These are phyloP conservation scores for Leishmania tropica DNA, from an alignment of 208 protist genomes.

Conservation along the genomic window DNA sequence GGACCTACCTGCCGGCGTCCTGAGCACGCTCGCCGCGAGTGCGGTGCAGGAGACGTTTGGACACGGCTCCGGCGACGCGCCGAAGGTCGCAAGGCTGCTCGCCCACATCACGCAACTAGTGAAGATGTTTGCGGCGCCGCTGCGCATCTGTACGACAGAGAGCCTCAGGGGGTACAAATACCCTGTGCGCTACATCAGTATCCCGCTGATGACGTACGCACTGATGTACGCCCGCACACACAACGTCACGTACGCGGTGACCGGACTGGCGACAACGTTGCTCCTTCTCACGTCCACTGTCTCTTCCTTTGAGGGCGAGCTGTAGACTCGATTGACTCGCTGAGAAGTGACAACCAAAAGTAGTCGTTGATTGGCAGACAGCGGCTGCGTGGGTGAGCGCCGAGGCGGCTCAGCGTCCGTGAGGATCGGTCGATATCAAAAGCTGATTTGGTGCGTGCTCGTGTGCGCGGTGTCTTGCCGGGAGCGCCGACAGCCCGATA, in stretches of 20 bases:
- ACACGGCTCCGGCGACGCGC: slow-evolving; percentile 6
- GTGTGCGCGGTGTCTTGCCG: background rate
- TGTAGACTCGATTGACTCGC: slow-evolving; percentile 1
- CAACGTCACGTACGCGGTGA: slow-evolving; percentile 17
- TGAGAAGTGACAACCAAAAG: background rate
- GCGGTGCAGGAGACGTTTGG: slow-evolving; percentile 13
- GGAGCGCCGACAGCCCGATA: no score
- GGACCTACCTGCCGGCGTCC: slow-evolving; percentile 42
- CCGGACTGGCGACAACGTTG: slow-evolving; percentile 1
- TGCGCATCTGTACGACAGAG: slow-evolving; percentile 22
- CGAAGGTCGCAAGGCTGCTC: slow-evolving; percentile 21
- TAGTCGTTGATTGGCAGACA: background rate
- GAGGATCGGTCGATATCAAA: background rate
- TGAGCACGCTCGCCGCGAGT: slow-evolving; percentile 3
- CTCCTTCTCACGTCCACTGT: background rate
- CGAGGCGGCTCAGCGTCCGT: background rate
- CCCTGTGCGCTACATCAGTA: slow-evolving; percentile 22
- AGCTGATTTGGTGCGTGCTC: background rate
- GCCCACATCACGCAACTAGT: slow-evolving; percentile 27
- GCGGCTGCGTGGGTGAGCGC: no score
- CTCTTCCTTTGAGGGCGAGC: slow-evolving; percentile 1
- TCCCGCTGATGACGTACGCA: slow-evolving; percentile 28
- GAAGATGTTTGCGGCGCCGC: slow-evolving; percentile 28
- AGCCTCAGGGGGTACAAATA: slow-evolving; percentile 14
- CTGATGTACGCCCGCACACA: slow-evolving; percentile 27